Conservation (phyloP, 164 flowering plant species). For the Nelumbo lutea region DNA sequence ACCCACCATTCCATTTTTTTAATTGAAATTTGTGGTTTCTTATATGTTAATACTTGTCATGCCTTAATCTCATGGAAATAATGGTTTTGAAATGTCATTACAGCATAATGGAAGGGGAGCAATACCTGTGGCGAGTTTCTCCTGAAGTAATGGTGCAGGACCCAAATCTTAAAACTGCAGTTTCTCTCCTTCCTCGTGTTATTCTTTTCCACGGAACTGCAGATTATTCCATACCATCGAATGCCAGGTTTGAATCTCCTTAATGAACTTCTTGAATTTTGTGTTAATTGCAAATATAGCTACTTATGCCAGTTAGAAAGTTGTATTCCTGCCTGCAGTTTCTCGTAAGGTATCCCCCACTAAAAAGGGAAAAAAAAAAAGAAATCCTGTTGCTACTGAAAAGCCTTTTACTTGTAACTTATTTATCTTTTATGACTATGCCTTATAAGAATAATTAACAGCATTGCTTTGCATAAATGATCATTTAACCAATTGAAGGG, state of each 20-base stretch:
- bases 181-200: constrained; percentile 57
- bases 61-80: neutral
- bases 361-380: too few relatives aligned
- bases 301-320: too few relatives aligned
- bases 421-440: too few relatives aligned
- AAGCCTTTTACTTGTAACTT: too few relatives aligned
- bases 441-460: too few relatives aligned
- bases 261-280: constrained; percentile 3
- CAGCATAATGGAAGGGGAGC: constrained; percentile 97
- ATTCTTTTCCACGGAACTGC: constrained; percentile 81
- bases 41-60: neutral
- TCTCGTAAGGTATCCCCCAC: too few relatives aligned
- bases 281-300: neutral
- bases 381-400: too few relatives aligned
- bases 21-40: neutral
- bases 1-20: neutral
- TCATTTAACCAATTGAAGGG: too few relatives aligned
- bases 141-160: constrained; percentile 73
- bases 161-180: constrained; percentile 39
- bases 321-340: too few relatives aligned
- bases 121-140: constrained; percentile 56
- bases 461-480: too few relatives aligned
- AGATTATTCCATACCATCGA: constrained; percentile 81
- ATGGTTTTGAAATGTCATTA: constrained; percentile 9
- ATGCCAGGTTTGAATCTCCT: constrained; percentile 55